phyloP scores from a whole-genome alignment of 1,284 basidiomycete genomes.

The Volvariella volvacea region DNA sequence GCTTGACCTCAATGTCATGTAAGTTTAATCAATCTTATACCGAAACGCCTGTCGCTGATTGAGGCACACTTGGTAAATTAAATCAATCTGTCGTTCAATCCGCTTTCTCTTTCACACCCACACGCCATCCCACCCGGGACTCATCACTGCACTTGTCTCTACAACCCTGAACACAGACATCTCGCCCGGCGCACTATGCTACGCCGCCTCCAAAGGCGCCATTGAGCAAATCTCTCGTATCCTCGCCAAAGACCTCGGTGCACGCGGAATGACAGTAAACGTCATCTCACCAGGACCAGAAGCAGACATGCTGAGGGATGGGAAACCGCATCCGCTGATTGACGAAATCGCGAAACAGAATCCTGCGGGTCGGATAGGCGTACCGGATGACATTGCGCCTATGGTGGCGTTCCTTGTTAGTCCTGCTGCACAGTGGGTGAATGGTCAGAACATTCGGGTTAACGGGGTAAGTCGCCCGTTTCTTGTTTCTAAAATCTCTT shows the following conservation, averaged over 20 bases:
- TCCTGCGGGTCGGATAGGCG: conserved; percentile 40
- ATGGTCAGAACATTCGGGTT: conserved; percentile 46
- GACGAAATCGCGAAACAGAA: conserved; percentile 36
- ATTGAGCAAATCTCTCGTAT: conserved; percentile 54
- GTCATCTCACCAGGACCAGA: conserved; percentile 44
- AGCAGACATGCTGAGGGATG: conserved; percentile 33
- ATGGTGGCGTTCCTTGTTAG: conserved; percentile 47
- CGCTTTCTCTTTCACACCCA: no score
- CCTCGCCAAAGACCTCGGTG: conserved; percentile 49
- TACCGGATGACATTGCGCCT: conserved; percentile 47
- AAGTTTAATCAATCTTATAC: no score
- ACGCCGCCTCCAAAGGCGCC: conserved; percentile 50
- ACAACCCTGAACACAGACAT: conserved; percentile 18
- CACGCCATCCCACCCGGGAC: no score
- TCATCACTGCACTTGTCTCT: neutral
- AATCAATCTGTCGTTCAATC: no score
- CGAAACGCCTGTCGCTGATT: no score
- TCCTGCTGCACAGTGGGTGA: conserved; percentile 48
- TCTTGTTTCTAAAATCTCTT: neutral
- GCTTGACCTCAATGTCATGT: conserved; percentile 25
- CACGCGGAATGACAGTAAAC: conserved; percentile 50
- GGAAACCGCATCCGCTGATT: conserved; percentile 42
- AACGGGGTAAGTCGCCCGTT: conserved; percentile 37
- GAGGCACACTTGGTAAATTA: no score
- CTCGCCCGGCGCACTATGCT: conserved; percentile 41